These are phyloP conservation scores for Sphagnurus paluster DNA, from an alignment of 1,284 basidiomycete species.

Conservation along the genomic window DNA sequence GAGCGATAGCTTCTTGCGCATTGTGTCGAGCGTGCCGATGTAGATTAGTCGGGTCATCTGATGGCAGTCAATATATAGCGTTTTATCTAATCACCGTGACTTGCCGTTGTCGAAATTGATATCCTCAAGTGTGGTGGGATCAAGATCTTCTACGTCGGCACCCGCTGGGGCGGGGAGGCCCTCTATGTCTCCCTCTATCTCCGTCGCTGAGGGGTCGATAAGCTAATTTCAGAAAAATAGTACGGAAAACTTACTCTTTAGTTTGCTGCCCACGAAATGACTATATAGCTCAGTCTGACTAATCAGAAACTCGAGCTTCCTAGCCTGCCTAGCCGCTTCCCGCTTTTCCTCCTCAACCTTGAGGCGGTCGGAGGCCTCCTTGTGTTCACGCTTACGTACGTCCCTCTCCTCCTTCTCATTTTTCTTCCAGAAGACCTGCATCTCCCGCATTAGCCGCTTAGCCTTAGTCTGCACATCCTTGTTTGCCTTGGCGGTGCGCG, in stretches of 20 bases:
- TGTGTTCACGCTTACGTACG: constrained; percentile 91
- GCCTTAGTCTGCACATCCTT: constrained; percentile 91
- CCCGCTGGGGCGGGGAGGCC: constrained; percentile 52
- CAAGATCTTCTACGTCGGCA: constrained; percentile 55
- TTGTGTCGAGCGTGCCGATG: constrained; percentile 88
- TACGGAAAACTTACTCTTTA: constrained; percentile 75
- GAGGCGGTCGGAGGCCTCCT: constrained; percentile 87
- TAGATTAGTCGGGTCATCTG: constrained; percentile 90
- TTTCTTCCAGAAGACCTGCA: constrained; percentile 97
- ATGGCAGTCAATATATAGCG: constrained; percentile 10
- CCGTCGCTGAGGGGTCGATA: constrained; percentile 59
- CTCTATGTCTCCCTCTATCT: constrained; percentile 78
- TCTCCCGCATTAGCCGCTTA: constrained; percentile 89
- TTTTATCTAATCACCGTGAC: no score
- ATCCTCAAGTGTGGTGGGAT: constrained; percentile 61
- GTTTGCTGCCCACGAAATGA: constrained; percentile 98
- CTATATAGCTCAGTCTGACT: constrained; percentile 99
- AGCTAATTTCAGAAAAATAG: constrained; percentile 4
- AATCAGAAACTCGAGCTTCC: constrained; percentile 98
- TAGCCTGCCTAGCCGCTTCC: constrained; percentile 92
- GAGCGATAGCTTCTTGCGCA: constrained; percentile 86
- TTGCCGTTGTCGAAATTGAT: constrained; percentile 94
- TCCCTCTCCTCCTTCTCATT: constrained; percentile 97
- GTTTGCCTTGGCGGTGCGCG: constrained; percentile 78
- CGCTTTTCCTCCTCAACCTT: constrained; percentile 96